Base-by-base conservation (phyloP, 148 eudicot species). In the Salicornia ramosissima region DNA sequence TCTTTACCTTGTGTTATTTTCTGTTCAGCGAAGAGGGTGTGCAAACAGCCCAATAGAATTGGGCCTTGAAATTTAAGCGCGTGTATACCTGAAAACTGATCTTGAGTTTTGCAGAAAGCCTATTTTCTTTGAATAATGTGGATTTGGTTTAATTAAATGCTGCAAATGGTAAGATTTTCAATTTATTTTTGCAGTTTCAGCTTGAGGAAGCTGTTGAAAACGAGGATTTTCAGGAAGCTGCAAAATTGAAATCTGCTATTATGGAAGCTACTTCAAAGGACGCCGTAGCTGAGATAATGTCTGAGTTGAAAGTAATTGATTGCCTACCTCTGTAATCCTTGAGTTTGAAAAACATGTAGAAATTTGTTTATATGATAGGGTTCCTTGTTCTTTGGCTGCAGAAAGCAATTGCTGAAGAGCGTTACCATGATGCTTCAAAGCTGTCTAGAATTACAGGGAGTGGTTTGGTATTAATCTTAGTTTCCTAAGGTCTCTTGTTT, bases 191-290 rank as follows among this genome's bases (percentile, higher is more conserved):
- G 49, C 85, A 95, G 99, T 95, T 89, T 79, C 96, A 91, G 82
- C 86, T 95, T 49, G 99, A 91, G 81, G 96, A 86, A 56, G 96
- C 97, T 61, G 80, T 95, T 80, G 96, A 91, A 79, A 87, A 71
- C 71, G 99, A 95, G 74, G 96, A 95, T 74, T 95, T 95, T 78
- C 70, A 74, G 76, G 99, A 95, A 89, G 99, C 99, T 77, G 88
- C 90, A 66, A 89, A 86, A 69, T 68, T 95, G 65, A 95, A 95
- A 76, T 64, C 62, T 71, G 87, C 91, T 68, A 82, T 95, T 69
- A 80, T 80, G 40, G 94, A 89, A 77, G 86, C 91, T 67, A 81
- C 93, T 73, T 83, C 90, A 71, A 87, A 83, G 78, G 99, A 94
- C 74, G 64, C 84, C 65, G 85, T 95, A 62, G 90, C 96, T 80